Evolutionary conservation across 306 rosid species (phyloP), one percentile per base, ranked within the genome.

Genomic region (Prunus mira): DNA sequence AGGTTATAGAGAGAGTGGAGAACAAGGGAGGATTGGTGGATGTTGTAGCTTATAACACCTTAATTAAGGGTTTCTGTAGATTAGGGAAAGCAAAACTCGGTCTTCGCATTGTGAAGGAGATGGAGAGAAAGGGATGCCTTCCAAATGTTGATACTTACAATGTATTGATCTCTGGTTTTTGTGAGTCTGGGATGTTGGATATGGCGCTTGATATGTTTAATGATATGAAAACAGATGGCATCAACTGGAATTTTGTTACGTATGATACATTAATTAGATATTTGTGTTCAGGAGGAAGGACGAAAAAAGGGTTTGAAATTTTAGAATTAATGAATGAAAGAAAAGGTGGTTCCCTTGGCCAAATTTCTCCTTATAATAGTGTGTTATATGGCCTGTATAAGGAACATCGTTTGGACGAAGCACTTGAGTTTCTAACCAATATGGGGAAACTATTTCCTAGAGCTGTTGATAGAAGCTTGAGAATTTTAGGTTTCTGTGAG

Each of bases 91-190:
- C 71, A 32, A 92, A 84, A 83, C 83, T 87, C 43, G 92, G 92
- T 65, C 82, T 64, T 85, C 81, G 83, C 78, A 86, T 90, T 74
- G 45, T 92, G 71, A 90, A 84, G 81, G 86, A 88, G 72, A 92
- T 92, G 89, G 97, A 90, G 85, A 83, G 30, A n/a, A 92, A 80
- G 79, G 97, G 96, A 4, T 76, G 84, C 83, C 89, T 87, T 83
- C 92, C 96, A 67, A 87, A 81, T 87, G 87, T 82, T 5, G 90
- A 90, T 73, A 87, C 97, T 13, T 88, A 87, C 56, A 92, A 92
- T 79, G 47, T 80, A 75, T 75, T 90, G 46, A 86, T 90, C 61
- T 74, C 83, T 65, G 89, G 96, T 38, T 88, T 85, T 76, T 81
- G 89, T 38, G 81, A 76, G 63, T 78, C 82, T 52, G 60, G 85